Base-by-base conservation (phyloP, 208 protist species). In the Trypanosoma avium region DNA sequence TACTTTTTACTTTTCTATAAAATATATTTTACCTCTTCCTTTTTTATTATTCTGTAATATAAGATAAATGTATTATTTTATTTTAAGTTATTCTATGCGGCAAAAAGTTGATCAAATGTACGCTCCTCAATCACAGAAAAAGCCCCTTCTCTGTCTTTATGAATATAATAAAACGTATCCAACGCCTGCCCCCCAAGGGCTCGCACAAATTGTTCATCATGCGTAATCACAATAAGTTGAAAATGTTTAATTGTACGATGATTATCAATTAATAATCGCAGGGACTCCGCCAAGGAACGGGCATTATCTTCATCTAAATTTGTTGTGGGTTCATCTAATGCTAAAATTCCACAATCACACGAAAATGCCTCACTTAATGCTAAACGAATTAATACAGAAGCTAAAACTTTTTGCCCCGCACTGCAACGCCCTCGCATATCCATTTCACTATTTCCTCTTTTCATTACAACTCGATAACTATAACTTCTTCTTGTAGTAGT, bases 221-320 rank as follows among this genome's bases (percentile, higher is more conserved):
- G 99, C 24, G 99, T 99, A 70, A 99, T 99, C n/a, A 99, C 86
- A 58, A 99, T 86, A 0, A 99, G 81, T 87, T 99, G 99, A 54
- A 99, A 97, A 67, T 95, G 85, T 62, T 90, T 89, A 35, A 93
- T 77, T 21, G 70, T 69, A 19, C 87, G 78, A 36, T 88, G 82
- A 12, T 67, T 74, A 46, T 90, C 68, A 61, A 97, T 97, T n/a
- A 97, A 75, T 7, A 75, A 67, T 36, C 84, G 82, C 40, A 97
- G 74, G 6, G 85, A 68, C 40, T 88, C 86, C 2, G 86, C 90
- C 9, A 97, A 81, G n/a, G 86, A 88, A 24, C 76, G 81, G 26
- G 90, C 84, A 52, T 96, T 97, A 66, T 97, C 89, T 63, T 94
- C 66, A 75, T 99, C 99, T 5, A 99, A 86, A 71, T 99, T 99